phyloP scores from a whole-genome alignment of 1,284 basidiomycete species.

The Cutaneotrichosporon cutaneum region DNA sequence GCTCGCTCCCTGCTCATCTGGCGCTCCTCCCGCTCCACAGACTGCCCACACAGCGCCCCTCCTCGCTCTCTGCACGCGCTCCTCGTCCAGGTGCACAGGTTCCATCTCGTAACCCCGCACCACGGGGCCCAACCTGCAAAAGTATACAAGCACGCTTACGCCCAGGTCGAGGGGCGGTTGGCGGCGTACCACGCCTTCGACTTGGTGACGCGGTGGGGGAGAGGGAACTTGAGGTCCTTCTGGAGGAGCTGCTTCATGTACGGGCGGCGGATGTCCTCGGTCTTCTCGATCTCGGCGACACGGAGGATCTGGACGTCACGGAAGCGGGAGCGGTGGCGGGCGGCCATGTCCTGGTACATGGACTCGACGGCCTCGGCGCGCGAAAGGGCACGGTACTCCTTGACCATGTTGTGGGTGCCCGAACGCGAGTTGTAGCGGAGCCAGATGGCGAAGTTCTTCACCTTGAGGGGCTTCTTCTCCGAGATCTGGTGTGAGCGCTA shows the following conservation, averaged over 20 bases:
- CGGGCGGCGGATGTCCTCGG: constrained; percentile 76
- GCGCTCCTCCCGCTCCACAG: background rate
- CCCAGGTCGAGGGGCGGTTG: constrained; percentile 53
- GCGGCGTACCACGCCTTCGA: constrained; percentile 55
- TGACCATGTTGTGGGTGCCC: constrained; percentile 89
- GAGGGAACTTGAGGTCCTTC: constrained; percentile 94
- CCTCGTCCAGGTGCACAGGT: constrained; percentile 27
- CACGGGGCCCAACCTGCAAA: constrained; percentile 26
- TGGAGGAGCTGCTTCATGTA: constrained; percentile 96
- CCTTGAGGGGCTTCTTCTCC: constrained; percentile 95
- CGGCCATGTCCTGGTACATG: constrained; percentile 99
- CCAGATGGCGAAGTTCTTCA: constrained; percentile 99
- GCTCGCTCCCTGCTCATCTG: background rate
- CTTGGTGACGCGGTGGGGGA: constrained; percentile 75
- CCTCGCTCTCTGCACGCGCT: background rate
- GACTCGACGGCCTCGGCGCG: constrained; percentile 94
- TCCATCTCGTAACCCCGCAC: constrained; percentile 35
- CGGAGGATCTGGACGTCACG: constrained; percentile 72
- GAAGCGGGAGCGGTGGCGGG: constrained; percentile 98
- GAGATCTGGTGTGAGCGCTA: constrained; percentile 65
- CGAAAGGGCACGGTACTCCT: constrained; percentile 94
- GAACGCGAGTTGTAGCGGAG: constrained; percentile 97
- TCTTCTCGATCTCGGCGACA: constrained; percentile 77
- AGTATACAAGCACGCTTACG: constrained; percentile 36
- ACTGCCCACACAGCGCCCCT: background rate